Base-by-base conservation (phyloP, 805 yeast species). In the Suhomyces canberraensis region DNA sequence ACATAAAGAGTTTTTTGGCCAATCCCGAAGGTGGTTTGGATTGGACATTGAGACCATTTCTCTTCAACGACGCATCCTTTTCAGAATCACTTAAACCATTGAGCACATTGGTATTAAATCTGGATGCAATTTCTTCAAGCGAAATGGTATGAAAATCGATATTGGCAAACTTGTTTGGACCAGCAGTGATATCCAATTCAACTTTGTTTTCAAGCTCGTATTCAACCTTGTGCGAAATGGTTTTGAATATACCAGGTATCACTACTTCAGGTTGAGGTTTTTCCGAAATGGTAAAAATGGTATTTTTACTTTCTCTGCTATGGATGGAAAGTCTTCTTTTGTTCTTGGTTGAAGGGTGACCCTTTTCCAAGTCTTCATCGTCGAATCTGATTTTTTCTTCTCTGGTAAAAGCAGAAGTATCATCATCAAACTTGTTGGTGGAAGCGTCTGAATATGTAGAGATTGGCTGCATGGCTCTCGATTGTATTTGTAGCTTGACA, bases 171-270 rank as follows among this genome's bases (percentile, higher is more conserved):
- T 48, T 40, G 18, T 39, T 43, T 3, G 46, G 54, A 3, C 26
- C 45, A 29, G 33, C 47, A 48, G 16, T 44, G 41, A 22, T 37
- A 48, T 18, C 45, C 40, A 22, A 38, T 37, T 30, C 37, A 26
- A 36, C 35, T 25, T 42, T 39, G 13, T 19, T 35, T 3, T 38
- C 38, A 15, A 43, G 37, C 15, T 43, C 41, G 32, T 49, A 55
- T 22, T 61, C 69, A 22, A 65, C 58, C 16, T 48, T 57, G 45
- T 64, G 65, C 19, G 69, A 63, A 8, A 66, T 51, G 0, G 72
- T 60, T 33, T 54, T 63, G 52, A 60, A 67, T 33, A 60, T 47
- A 4, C 64, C 57, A 6, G 72, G 73, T 30, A 66, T 49, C 3
- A 52, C 60, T 16, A 50, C 42, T 7, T 47, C 51, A 4, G 69